These are phyloP conservation scores for Alternaria infectoria DNA, from an alignment of 2,329 filamentous ascomycete genomes.

Conservation along the genomic window DNA sequence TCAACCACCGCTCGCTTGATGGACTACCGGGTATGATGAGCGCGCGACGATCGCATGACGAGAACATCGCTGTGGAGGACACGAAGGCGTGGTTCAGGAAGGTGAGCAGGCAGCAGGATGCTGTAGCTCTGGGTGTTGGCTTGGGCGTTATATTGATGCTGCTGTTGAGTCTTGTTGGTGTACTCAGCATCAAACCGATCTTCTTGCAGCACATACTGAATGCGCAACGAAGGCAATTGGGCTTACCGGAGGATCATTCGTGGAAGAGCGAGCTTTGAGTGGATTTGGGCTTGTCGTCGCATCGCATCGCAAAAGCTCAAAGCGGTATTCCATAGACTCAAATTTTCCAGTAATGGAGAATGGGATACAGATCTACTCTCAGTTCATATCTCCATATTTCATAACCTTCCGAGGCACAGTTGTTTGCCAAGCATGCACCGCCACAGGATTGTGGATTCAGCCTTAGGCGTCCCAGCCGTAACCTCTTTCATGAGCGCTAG, in stretches of 20 bases:
- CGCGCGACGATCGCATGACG: constrained; percentile 56
- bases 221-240: constrained; percentile 33
- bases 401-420: neutral
- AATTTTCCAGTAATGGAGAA: no score
- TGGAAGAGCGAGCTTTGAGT: constrained; percentile 15
- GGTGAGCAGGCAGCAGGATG: constrained; percentile 33
- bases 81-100: constrained; percentile 34
- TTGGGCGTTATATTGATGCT: constrained; percentile 31
- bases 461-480: neutral
- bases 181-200: constrained; percentile 23
- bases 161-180: constrained; percentile 20
- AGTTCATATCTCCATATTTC: neutral
- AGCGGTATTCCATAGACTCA: neutral
- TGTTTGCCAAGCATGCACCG: neutral
- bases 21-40: constrained; percentile 38
- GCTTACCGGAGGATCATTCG: constrained; percentile 15
- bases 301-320: neutral
- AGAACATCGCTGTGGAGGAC: constrained; percentile 57
- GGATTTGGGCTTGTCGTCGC: neutral
- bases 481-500: neutral
- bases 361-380: no score
- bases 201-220: constrained; percentile 31
- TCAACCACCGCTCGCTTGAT: constrained; percentile 54
- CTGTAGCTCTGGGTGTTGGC: constrained; percentile 24
- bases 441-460: neutral